Evolutionary conservation across 2,329 filamentous ascomycete genomes (phyloP).

Genomic region (Hymenoscyphus salicellus): DNA sequence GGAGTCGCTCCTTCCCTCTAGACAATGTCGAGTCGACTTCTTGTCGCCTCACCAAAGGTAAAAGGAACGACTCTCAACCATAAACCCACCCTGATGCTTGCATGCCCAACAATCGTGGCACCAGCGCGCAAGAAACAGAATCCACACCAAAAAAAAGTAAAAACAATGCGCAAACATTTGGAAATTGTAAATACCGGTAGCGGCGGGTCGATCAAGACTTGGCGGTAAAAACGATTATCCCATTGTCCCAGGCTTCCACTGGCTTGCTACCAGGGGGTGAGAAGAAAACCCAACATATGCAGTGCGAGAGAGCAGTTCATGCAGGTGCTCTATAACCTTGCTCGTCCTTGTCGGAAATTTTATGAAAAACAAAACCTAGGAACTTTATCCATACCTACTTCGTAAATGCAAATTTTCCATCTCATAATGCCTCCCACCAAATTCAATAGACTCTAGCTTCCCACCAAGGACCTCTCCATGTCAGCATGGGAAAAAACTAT

Average conservation of each 20-base stretch:
- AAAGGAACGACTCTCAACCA: background rate
- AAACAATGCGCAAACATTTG: background rate
- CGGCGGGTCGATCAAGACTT: background rate
- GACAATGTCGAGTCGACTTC: background rate
- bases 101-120: background rate
- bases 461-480: background rate
- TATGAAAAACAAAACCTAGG: too few species aligned
- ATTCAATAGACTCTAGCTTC: background rate
- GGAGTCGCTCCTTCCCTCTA: background rate
- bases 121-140: background rate
- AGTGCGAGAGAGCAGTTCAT: background rate
- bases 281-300: constrained; percentile 1
- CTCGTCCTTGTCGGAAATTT: background rate
- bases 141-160: background rate
- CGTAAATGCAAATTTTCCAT: too few species aligned
- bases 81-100: background rate
- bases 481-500: background rate
- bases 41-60: background rate
- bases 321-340: background rate
- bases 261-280: background rate
- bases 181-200: background rate
- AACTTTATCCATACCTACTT: too few species aligned
- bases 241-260: background rate
- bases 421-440: background rate
- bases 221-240: background rate